Conservation (phyloP, 352 stramenopile genomes). For the Thalassiosira mediterranea region DNA sequence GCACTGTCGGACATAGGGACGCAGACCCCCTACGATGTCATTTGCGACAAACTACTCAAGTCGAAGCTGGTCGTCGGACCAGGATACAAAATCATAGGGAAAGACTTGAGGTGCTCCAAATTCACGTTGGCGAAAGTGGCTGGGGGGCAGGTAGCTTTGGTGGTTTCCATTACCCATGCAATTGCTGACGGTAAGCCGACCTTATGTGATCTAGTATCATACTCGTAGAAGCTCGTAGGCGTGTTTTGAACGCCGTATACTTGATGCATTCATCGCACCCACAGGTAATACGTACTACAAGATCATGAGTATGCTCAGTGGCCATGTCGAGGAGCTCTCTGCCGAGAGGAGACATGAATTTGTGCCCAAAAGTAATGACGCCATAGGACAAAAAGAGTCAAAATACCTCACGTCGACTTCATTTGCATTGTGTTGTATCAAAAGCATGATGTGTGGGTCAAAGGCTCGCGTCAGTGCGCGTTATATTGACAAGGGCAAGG, state of each 20-base stretch:
- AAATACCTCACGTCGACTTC: constrained; percentile 12
- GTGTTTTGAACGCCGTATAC: too few species aligned
- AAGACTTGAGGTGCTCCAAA: constrained; percentile 26
- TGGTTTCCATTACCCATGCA: constrained; percentile 33
- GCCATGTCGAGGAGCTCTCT: constrained; percentile 23
- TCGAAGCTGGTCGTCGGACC: constrained; percentile 22
- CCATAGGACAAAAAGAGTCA: constrained; percentile 24
- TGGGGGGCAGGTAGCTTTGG: constrained; percentile 19
- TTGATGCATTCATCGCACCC: too few species aligned
- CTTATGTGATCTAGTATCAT: too few species aligned
- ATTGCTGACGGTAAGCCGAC: constrained; percentile 28
- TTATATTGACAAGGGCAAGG: constrained; percentile 32
- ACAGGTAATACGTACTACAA: constrained; percentile 50
- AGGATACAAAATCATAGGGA: constrained; percentile 33
- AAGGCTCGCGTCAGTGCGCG: constrained; percentile 17
- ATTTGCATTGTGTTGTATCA: constrained; percentile 30
- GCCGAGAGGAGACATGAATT: constrained; percentile 24
- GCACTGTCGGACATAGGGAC: constrained; percentile 9
- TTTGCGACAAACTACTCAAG: constrained; percentile 19
- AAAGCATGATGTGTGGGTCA: constrained; percentile 27
- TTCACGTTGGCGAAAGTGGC: constrained; percentile 22
- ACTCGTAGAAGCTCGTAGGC: too few species aligned
- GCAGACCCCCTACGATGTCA: constrained; percentile 15
- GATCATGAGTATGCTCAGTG: constrained; percentile 35
- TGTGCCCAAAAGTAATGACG: constrained; percentile 35